A percentile compares a stretch with the other conserved stretches of the same genome.
These are phyloP conservation scores for Dentipellis fragilis DNA, from an alignment of 768 basidiomycete genomes.

Conservation along the genomic window DNA sequence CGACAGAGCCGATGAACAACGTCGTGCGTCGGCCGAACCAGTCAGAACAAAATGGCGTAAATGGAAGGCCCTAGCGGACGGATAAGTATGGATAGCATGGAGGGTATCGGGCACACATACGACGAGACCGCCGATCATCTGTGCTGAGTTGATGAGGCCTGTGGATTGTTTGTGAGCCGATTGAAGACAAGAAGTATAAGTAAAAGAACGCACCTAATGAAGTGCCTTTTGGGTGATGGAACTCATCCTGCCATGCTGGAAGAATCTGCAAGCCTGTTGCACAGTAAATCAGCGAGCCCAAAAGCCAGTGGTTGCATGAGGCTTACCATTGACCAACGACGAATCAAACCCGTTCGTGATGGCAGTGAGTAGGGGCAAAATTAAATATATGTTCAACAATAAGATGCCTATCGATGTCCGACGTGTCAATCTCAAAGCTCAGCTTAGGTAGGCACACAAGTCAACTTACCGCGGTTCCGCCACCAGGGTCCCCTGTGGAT, in stretches of 20 bases:
- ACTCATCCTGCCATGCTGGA: slow-evolving; percentile 51
- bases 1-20: slow-evolving; percentile 46
- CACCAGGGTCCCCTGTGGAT: slow-evolving; percentile 54
- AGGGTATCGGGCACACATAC: slow-evolving; percentile 22
- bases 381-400: slow-evolving; percentile 44
- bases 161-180: neutral
- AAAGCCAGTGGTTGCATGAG: neutral
- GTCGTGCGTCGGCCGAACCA: slow-evolving; percentile 48
- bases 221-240: slow-evolving; percentile 40
- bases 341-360: slow-evolving; percentile 60
- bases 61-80: slow-evolving; percentile 39
- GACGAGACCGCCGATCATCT: slow-evolving; percentile 44
- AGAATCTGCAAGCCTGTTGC: slow-evolving; percentile 53
- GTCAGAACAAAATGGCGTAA: slow-evolving; percentile 55
- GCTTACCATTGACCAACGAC: slow-evolving; percentile 48
- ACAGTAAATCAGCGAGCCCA: neutral
- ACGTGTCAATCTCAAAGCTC: neutral
- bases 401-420: slow-evolving; percentile 36
- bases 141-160: slow-evolving; percentile 60
- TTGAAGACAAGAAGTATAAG: neutral
- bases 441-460: neutral
- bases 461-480: slow-evolving; percentile 41
- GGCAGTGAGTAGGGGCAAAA: slow-evolving; percentile 57
- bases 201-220: slow-evolving; percentile 29
- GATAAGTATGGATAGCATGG: neutral